Evolutionary conservation across 441 rosid species (phyloP), one percentile per base, ranked within the genome.

Genomic region (Aquilaria agallochum): DNA sequence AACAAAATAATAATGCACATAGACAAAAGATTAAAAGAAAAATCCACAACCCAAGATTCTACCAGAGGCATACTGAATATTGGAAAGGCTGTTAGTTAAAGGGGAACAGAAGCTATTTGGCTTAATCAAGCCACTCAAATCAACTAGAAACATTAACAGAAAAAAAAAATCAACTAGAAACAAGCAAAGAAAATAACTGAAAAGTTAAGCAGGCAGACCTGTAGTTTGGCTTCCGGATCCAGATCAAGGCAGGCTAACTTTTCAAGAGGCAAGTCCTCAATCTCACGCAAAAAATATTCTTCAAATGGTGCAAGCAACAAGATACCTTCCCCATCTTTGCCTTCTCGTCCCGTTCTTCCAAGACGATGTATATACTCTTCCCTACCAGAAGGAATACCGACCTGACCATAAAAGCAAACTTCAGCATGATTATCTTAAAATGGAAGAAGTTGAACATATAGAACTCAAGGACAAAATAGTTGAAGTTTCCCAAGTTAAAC

Each of bases 261-360:
- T 66, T 82, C 88, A 30, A 89, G 81, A 34, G 96, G 97, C 64
- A 91, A 76, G 68, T 86, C 99, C 67, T 81, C 81, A 49, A 94
- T 78, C 64, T 84, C 88, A 53, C 83, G 80, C 63, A 94, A 77
- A 84, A 94, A 94, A 74, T 83, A 88, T 71, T 83, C 83, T 76
- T 92, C 99, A 95, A 97, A 95, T 45, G 99, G 99, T 5, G 98
- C 91, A 53, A 95, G 79, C 79, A 92, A 67, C 71, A 92, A 78
- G 61, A 92, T 76, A 31, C 99, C 90, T 70, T 78, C 76, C 52
- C 98, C 97, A 59, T 68, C 84, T 76, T 88, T 95, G 66, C 90
- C 94, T 82, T 83, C 87, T 51, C 89, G 86, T 30, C 98, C 97
- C 15, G 97, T 95, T 78, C 97, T 92, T 74, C 92, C 94, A 53